Evolutionary conservation across 2,329 filamentous ascomycete species (phyloP).

Genomic region (Epichloe aotearoae): DNA sequence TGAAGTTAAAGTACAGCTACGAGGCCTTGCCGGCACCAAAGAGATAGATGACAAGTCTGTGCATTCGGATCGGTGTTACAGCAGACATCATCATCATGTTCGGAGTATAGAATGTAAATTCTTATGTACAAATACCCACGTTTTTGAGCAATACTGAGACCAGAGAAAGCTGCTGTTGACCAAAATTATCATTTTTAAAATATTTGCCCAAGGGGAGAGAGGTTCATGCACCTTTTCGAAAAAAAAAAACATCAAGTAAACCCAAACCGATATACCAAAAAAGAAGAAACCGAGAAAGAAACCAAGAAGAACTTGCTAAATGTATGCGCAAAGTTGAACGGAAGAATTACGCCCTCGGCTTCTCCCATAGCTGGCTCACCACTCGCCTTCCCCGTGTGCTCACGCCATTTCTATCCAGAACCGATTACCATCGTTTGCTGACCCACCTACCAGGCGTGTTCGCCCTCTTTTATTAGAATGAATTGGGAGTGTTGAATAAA

Average conservation of each 20-base stretch:
- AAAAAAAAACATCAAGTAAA: background rate
- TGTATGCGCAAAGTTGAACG: background rate
- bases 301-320: background rate
- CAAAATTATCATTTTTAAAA: background rate
- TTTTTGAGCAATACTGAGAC: background rate
- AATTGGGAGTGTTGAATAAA: constrained; percentile 1
- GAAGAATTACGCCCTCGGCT: background rate
- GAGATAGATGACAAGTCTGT: background rate
- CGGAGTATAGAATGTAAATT: background rate
- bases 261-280: background rate
- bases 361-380: background rate
- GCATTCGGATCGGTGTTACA: background rate
- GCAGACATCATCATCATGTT: background rate
- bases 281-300: background rate
- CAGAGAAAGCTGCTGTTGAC: background rate
- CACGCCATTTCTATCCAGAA: background rate
- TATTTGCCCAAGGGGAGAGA: background rate
- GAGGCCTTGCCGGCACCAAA: too few species aligned
- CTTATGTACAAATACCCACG: background rate
- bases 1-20: too few species aligned
- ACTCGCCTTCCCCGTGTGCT: background rate
- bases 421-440: background rate
- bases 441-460: background rate
- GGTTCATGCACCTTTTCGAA: background rate
- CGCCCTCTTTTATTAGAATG: background rate